Conservation (phyloP, 225 moss, liverwort and hornwort genomes). For the Pseudisothecium myosuroides region DNA sequence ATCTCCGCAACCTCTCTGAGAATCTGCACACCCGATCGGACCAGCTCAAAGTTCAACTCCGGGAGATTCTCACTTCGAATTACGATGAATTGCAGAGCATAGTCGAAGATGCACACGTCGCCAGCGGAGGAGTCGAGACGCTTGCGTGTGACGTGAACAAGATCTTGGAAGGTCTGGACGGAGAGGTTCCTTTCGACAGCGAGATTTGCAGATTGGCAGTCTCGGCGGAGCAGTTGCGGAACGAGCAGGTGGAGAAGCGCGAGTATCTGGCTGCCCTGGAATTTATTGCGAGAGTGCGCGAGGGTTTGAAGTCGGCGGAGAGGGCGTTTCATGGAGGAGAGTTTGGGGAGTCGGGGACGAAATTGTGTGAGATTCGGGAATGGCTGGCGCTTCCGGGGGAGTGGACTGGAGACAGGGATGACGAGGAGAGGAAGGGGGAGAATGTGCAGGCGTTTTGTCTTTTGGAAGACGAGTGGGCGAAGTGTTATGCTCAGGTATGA, state of each 20-base stretch:
- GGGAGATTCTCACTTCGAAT: constrained; percentile 19
- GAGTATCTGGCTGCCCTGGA: constrained; percentile 57
- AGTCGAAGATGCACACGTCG: constrained; percentile 20
- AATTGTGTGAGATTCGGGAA: constrained; percentile 38
- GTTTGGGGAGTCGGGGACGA: constrained; percentile 41
- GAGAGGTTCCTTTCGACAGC: constrained; percentile 38
- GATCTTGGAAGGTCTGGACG: constrained; percentile 42
- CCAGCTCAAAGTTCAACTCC: constrained; percentile 49
- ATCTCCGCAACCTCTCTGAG: constrained; percentile 57
- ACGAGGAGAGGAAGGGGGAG: constrained; percentile 13
- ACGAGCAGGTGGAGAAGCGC: constrained; percentile 51
- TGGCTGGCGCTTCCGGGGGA: constrained; percentile 39
- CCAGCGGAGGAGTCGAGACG: constrained; percentile 32
- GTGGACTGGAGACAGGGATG: constrained; percentile 45
- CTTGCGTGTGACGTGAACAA: constrained; percentile 33
- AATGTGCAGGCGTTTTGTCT: constrained; percentile 53
- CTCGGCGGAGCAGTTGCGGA: constrained; percentile 31
- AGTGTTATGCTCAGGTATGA: constrained; percentile 47
- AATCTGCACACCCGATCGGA: constrained; percentile 42
- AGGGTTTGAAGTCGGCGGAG: constrained; percentile 44
- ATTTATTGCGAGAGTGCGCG: constrained; percentile 39
- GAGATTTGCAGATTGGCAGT: constrained; percentile 60
- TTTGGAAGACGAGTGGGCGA: constrained; percentile 70
- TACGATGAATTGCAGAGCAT: constrained; percentile 22
- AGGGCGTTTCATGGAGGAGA: constrained; percentile 29